Conservation (phyloP, 2,329 filamentous ascomycete species). For the Cladosporium halotolerans region DNA sequence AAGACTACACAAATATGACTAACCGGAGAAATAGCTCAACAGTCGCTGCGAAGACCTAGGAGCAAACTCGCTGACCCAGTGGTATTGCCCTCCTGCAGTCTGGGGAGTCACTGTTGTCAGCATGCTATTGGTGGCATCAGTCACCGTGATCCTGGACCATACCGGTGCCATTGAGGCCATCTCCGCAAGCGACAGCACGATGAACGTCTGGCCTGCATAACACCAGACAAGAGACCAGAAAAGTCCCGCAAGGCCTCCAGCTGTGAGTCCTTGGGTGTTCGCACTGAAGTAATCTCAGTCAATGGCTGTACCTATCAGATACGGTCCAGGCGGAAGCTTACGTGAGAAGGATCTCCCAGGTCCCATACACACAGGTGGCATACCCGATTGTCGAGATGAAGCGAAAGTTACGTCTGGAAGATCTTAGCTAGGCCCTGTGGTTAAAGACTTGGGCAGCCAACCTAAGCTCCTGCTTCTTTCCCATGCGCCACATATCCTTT, state of each 20-base stretch:
- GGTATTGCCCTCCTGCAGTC: slow-evolving; percentile 24
- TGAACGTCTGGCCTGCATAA: slow-evolving; percentile 25
- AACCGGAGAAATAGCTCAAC: slow-evolving; percentile 17
- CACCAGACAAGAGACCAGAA: slow-evolving; percentile 27
- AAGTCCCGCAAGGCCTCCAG: slow-evolving; percentile 25
- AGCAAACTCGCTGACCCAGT: slow-evolving; percentile 29
- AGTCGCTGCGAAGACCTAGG: slow-evolving; percentile 23
- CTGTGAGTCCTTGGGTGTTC: slow-evolving; percentile 20
- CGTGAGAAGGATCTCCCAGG: slow-evolving; percentile 41
- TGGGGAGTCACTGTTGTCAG: neutral
- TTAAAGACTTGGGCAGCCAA: neutral
- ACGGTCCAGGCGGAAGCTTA: neutral
- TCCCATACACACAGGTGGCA: slow-evolving; percentile 45
- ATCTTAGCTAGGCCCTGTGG: neutral
- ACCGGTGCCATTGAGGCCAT: slow-evolving; percentile 29
- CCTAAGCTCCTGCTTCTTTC: slow-evolving; percentile 41
- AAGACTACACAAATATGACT: neutral
- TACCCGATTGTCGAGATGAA: slow-evolving; percentile 44
- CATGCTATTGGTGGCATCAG: too few species aligned
- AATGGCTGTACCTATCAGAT: neutral
- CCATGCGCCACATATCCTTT: slow-evolving; percentile 38
- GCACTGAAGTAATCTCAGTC: slow-evolving; percentile 13
- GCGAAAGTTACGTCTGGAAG: slow-evolving; percentile 35
- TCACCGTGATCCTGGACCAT: neutral
- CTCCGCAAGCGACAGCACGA: slow-evolving; percentile 31